phyloP scores from a whole-genome alignment of 2,329 filamentous ascomycete genomes.

The Cryphonectria radicalis region DNA sequence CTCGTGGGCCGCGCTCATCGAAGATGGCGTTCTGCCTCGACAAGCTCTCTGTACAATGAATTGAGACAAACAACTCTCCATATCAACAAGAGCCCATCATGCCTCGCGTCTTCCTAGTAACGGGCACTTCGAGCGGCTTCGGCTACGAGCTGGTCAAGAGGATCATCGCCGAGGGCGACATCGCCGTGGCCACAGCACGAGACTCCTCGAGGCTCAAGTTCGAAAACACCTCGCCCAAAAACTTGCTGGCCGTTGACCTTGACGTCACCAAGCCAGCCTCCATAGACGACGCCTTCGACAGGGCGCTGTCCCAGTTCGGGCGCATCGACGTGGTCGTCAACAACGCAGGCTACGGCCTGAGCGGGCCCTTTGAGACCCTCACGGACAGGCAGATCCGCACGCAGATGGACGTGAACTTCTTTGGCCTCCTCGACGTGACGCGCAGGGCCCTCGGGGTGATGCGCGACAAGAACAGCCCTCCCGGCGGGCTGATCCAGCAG shows the following conservation, averaged over 20 bases:
- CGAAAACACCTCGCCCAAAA: constrained; percentile 48
- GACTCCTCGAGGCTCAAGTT: constrained; percentile 46
- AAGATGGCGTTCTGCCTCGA: not conserved
- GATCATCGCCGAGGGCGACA: constrained; percentile 51
- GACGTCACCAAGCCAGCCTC: constrained; percentile 33
- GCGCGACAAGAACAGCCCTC: constrained; percentile 34
- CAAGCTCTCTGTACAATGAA: not conserved
- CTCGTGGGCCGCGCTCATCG: not conserved
- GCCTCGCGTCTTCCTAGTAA: constrained; percentile 56
- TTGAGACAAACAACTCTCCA: not conserved
- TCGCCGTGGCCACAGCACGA: constrained; percentile 56
- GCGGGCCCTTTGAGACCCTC: constrained; percentile 38
- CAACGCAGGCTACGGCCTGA: constrained; percentile 42
- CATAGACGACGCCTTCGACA: constrained; percentile 43
- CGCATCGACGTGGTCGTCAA: constrained; percentile 42
- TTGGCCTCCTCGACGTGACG: constrained; percentile 34
- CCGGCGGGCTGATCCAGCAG: constrained; percentile 36
- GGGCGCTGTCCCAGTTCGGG: constrained; percentile 37
- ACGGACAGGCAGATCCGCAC: constrained; percentile 33
- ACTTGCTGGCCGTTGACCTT: constrained; percentile 18
- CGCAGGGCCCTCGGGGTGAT: constrained; percentile 36
- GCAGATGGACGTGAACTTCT: constrained; percentile 38
- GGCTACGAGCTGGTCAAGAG: constrained; percentile 49
- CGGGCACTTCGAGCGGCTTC: constrained; percentile 56
- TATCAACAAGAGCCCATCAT: constrained; percentile 15